Conservation (phyloP, 768 basidiomycete species). For the Leucocoprinus leucothites region DNA sequence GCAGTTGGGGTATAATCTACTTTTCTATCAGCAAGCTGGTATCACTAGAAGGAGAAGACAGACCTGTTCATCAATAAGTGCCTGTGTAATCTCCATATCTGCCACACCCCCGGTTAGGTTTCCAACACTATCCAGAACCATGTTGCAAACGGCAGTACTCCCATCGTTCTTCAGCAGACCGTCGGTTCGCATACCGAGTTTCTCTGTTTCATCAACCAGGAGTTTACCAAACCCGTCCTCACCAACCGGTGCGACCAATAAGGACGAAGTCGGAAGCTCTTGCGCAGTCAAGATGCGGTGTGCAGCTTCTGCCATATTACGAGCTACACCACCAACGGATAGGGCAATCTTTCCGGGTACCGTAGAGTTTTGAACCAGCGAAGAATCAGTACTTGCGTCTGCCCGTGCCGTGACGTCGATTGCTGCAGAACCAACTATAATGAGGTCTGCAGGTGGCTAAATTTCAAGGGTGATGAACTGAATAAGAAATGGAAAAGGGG, state of each 20-base stretch:
- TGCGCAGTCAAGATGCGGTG: constrained; percentile 53
- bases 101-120: constrained; percentile 83
- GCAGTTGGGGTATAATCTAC: constrained; percentile 53
- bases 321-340: constrained; percentile 84
- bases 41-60: background rate
- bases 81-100: constrained; percentile 77
- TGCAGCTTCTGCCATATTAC: constrained; percentile 93
- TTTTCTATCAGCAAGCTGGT: background rate
- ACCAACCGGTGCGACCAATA: constrained; percentile 78
- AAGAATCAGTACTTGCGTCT: constrained; percentile 26
- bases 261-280: constrained; percentile 33
- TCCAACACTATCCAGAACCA: constrained; percentile 73
- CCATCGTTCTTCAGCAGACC: constrained; percentile 48
- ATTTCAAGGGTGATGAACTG: background rate
- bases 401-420: constrained; percentile 78
- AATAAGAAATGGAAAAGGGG: background rate
- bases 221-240: constrained; percentile 74
- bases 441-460: constrained; percentile 43
- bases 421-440: constrained; percentile 85
- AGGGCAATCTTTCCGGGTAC: constrained; percentile 73
- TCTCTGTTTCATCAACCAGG: constrained; percentile 51
- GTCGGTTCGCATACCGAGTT: constrained; percentile 78
- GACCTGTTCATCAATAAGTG: constrained; percentile 44
- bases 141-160: constrained; percentile 81
- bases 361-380: constrained; percentile 58